phyloP scores from a whole-genome alignment of 2,329 filamentous ascomycete genomes.

The Apiospora pterosperma region DNA sequence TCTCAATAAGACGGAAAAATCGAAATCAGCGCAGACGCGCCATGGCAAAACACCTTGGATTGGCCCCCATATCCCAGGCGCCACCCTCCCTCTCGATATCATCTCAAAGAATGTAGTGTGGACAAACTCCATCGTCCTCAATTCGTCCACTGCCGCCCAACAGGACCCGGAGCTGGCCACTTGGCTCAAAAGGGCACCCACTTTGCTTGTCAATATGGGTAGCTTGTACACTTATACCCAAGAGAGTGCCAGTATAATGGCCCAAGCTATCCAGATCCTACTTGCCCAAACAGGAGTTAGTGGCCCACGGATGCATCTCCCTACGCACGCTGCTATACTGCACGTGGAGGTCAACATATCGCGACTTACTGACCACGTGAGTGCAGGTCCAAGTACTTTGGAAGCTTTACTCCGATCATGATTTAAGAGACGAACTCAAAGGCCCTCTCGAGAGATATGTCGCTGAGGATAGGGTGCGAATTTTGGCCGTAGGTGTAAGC shows the following conservation, averaged over 20 bases:
- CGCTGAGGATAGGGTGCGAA: not conserved
- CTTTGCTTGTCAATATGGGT: slow-evolving; percentile 24
- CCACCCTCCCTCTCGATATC: slow-evolving; percentile 18
- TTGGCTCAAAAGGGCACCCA: slow-evolving; percentile 19
- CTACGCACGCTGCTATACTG: too few relatives aligned
- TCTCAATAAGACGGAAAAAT: not conserved
- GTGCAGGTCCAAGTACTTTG: slow-evolving; percentile 28
- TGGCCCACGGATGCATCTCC: not conserved
- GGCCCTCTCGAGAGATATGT: not conserved
- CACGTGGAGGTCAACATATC: too few relatives aligned
- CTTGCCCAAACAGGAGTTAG: not conserved
- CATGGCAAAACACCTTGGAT: slow-evolving; percentile 16
- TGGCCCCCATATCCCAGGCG: slow-evolving; percentile 20
- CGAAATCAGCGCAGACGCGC: not conserved
- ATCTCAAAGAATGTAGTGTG: slow-evolving; percentile 17
- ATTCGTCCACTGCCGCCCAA: slow-evolving; percentile 14
- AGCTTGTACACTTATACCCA: slow-evolving; percentile 17
- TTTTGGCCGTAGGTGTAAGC: not conserved
- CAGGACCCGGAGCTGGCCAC: slow-evolving; percentile 21
- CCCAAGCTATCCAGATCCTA: slow-evolving; percentile 13
- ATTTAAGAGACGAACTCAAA: not conserved
- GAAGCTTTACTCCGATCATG: slow-evolving; percentile 16
- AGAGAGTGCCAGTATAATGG: slow-evolving; percentile 23
- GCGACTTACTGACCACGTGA: slow-evolving; percentile 15
- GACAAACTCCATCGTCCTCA: slow-evolving; percentile 20